These are phyloP conservation scores for Metschnikowia gelsemii DNA, from an alignment of 805 yeast species.

Conservation along the genomic window DNA sequence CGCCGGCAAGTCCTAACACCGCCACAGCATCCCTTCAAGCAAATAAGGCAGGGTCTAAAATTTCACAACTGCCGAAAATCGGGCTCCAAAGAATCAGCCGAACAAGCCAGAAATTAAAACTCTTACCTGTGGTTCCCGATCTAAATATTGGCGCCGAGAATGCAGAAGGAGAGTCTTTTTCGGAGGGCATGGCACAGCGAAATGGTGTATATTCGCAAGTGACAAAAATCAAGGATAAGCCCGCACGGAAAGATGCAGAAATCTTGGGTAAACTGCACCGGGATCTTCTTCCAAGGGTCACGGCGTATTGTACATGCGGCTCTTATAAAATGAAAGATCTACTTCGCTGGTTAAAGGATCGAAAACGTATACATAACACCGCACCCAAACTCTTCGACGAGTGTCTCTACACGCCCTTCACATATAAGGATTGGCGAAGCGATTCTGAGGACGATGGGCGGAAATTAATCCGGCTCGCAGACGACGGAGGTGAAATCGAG, in stretches of 20 bases:
- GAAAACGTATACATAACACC: conserved; percentile 69
- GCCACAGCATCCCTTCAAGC: conserved; percentile 18
- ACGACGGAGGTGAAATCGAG: conserved; percentile 94
- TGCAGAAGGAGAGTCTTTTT: conserved; percentile 11
- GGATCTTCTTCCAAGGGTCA: conserved; percentile 83
- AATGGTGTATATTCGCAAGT: conserved; percentile 78
- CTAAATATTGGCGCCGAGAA: conserved; percentile 11
- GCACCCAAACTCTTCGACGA: conserved; percentile 91
- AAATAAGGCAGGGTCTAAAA: conserved; percentile 27
- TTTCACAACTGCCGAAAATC: conserved; percentile 45
- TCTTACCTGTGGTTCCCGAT: conserved; percentile 60
- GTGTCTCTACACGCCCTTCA: conserved; percentile 89
- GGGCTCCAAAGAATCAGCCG: conserved; percentile 76
- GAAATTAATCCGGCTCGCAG: conserved; percentile 67
- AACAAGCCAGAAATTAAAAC: conserved; percentile 68
- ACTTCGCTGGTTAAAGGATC: conserved; percentile 78
- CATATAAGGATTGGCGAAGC: conserved; percentile 72
- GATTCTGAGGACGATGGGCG: conserved; percentile 42
- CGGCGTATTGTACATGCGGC: conserved; percentile 95
- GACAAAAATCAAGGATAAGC: conserved; percentile 75
- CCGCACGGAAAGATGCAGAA: conserved; percentile 93
- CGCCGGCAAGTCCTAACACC: background rate
- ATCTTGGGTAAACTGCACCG: conserved; percentile 84
- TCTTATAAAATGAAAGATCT: conserved; percentile 87
- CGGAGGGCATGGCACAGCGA: conserved; percentile 20